Conservation (phyloP, 345 rosid species). For the Lepidium aucheri region DNA sequence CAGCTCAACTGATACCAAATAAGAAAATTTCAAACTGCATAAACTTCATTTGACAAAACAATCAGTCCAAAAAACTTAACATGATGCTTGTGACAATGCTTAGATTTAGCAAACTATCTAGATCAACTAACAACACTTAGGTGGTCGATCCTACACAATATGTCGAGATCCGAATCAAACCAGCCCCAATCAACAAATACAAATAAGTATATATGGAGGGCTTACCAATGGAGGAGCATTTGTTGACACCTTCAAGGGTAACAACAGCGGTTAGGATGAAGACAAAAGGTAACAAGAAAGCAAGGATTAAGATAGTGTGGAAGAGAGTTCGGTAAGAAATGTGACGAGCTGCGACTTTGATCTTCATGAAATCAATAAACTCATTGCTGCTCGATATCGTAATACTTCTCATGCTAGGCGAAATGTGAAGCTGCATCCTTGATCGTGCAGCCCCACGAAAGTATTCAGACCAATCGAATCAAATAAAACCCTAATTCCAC, state of each 20-base stretch:
- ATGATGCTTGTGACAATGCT: neutral
- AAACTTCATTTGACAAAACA: neutral
- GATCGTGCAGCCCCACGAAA: constrained; percentile 51
- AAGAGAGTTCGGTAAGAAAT: constrained; percentile 96
- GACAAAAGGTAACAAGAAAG: constrained; percentile 95
- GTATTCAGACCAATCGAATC: constrained; percentile 10
- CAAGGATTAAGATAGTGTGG: constrained; percentile 89
- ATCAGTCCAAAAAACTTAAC: neutral
- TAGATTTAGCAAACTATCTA: neutral
- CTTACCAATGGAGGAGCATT: constrained; percentile 97
- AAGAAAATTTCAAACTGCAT: neutral
- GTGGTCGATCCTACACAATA: neutral
- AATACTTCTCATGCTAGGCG: constrained; percentile 99
- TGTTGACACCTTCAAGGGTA: constrained; percentile 99
- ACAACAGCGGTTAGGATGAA: constrained; percentile 97
- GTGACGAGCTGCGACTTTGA: constrained; percentile 99
- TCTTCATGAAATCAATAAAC: constrained; percentile 99
- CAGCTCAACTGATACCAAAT: neutral
- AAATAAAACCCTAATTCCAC: constrained; percentile 26
- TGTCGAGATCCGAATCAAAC: neutral
- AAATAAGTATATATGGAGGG: neutral
- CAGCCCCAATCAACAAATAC: neutral
- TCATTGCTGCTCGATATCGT: constrained; percentile 97
- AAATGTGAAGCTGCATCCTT: constrained; percentile 99
- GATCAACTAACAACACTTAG: neutral